Conservation (phyloP, 2,329 filamentous ascomycete species). For the Dactylellina sp. region DNA sequence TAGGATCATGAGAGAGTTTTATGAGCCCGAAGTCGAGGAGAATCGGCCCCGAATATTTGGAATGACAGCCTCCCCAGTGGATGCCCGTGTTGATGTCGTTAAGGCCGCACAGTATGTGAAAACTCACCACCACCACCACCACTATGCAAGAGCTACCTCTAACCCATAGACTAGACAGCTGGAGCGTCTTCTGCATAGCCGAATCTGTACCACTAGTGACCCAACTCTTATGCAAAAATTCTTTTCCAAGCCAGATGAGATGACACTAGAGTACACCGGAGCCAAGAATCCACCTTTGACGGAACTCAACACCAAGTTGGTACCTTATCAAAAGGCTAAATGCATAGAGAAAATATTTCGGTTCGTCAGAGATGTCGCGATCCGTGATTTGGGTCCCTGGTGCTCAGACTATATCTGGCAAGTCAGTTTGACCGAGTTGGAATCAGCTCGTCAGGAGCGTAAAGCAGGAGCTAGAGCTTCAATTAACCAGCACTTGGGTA, state of each 20-base stretch:
- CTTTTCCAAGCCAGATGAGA: constrained; percentile 72
- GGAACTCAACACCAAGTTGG: constrained; percentile 67
- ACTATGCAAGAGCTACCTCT: neutral
- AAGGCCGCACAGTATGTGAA: constrained; percentile 71
- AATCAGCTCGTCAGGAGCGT: constrained; percentile 73
- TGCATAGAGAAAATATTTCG: constrained; percentile 61
- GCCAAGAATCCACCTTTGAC: constrained; percentile 72
- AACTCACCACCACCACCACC: neutral
- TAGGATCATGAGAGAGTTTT: constrained; percentile 87
- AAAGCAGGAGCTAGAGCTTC: constrained; percentile 62
- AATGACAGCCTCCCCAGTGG: constrained; percentile 96
- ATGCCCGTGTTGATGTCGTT: constrained; percentile 79
- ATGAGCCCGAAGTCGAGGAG: constrained; percentile 68
- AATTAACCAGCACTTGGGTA: constrained; percentile 20
- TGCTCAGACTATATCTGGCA: constrained; percentile 85
- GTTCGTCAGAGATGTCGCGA: constrained; percentile 55
- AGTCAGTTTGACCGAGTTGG: constrained; percentile 74
- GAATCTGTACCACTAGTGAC: constrained; percentile 81
- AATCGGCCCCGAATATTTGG: constrained; percentile 82
- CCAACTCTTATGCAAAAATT: constrained; percentile 71
- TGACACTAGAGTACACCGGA: constrained; percentile 70
- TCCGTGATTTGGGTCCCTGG: constrained; percentile 76
- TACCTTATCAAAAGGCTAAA: constrained; percentile 63
- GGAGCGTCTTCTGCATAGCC: constrained; percentile 72
- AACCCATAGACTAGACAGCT: constrained; percentile 34